Evolutionary conservation across 768 basidiomycete genomes (phyloP), one percentile per base, ranked within the genome.

Genomic region (Cyathus striatus): DNA sequence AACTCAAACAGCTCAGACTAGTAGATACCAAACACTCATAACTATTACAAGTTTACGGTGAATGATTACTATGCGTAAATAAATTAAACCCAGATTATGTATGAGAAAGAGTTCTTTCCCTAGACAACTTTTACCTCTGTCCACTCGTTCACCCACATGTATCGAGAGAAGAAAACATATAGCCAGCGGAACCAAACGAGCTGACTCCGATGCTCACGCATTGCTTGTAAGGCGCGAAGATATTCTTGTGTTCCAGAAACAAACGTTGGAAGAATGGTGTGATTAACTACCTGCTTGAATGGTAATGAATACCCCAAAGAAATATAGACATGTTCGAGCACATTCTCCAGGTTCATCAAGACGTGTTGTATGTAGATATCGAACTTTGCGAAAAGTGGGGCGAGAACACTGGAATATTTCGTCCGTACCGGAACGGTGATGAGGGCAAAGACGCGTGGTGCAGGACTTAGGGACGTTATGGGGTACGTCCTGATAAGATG

Each of bases 71-170:
- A 13, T 39, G 24, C 3, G n/a, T n/a, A n/a, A n/a, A n/a, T n/a
- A n/a, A n/a, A n/a, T n/a, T n/a, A n/a, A n/a, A n/a, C n/a, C n/a
- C n/a, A n/a, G n/a, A n/a, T n/a, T n/a, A n/a, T n/a, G n/a, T 6
- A 26, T 23, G 6, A 20, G 40, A 27, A 33, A 39, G 43, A 9
- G 9, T 18, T 21, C 18, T 6, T 23, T 6, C 10, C 9, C 10
- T 40, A 22, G 41, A 43, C 37, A 17, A 86, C 68, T 30, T 42
- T 51, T 20, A 87, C 53, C 57, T 81, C 75, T 2, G 71, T 68
- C 78, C 89, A 90, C 49, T 88, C 83, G 49, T 93, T 93, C 21
- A 88, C 78, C 92, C 93, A 95, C 89, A 95, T 86, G 56, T 93
- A 91, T 44, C 85, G 73, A 14, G 89, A 92, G 56, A 84, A 88